These are phyloP conservation scores for Heracleum sosnowskyi DNA, from an alignment of 129 eudicot genomes.

Conservation along the genomic window DNA sequence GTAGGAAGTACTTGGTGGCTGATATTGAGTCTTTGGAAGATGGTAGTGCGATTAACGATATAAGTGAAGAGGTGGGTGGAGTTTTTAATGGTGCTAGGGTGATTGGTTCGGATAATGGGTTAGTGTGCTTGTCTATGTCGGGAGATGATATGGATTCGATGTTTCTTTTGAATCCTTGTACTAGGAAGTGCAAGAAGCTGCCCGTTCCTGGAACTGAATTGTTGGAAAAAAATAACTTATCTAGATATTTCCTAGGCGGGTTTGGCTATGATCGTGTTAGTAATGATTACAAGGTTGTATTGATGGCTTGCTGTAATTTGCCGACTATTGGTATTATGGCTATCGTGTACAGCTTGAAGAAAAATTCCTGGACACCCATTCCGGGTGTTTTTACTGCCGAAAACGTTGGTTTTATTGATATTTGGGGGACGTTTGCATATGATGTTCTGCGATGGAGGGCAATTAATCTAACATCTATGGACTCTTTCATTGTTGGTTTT, in stretches of 20 bases:
- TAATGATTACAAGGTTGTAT: neutral
- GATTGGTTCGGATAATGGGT: slow-evolving; percentile 24
- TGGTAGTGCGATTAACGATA: neutral
- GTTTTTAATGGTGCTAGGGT: slow-evolving; percentile 3
- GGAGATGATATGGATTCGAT: too few relatives aligned
- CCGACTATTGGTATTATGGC: too few relatives aligned
- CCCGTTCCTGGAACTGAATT: neutral
- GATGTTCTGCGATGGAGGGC: too few relatives aligned
- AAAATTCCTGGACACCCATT: too few relatives aligned
- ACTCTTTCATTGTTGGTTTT: too few relatives aligned
- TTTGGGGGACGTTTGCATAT: too few relatives aligned
- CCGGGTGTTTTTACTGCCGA: too few relatives aligned
- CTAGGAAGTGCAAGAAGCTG: neutral
- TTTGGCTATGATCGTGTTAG: neutral
- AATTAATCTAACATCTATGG: too few relatives aligned
- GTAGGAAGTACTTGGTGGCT: neutral
- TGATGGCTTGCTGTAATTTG: too few relatives aligned
- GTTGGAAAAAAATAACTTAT: too few relatives aligned
- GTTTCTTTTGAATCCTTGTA: neutral
- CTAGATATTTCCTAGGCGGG: neutral
- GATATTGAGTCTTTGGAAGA: neutral
- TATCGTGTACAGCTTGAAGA: too few relatives aligned
- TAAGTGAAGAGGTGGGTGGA: neutral
- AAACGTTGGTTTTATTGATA: too few relatives aligned
- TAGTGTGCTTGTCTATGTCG: slow-evolving; percentile 3